Percentiles rank a stretch among this genome's conserved stretches.
phyloP scores from a whole-genome alignment of 2,329 filamentous ascomycete species.

The Ilyonectria sp. region DNA sequence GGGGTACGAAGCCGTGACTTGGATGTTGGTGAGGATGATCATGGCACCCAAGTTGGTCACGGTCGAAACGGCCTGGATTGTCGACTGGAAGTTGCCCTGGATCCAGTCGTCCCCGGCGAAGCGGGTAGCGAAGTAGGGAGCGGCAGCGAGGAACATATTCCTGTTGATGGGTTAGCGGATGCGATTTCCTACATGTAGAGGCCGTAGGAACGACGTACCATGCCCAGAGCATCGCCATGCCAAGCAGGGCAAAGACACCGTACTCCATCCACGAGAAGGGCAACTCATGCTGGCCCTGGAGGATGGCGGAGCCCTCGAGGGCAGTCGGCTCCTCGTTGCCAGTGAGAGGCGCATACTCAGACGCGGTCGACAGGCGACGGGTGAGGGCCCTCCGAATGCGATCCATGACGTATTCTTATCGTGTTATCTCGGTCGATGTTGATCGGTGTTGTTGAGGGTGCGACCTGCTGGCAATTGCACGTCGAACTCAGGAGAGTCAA shows the following conservation, averaged over 20 bases:
- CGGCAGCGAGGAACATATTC: slow-evolving; percentile 98
- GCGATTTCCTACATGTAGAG: not conserved
- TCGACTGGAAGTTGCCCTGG: slow-evolving; percentile 87
- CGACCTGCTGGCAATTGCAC: not conserved
- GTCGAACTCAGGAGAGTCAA: not conserved
- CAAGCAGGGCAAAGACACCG: slow-evolving; percentile 85
- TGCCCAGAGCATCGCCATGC: slow-evolving; percentile 96
- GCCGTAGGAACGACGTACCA: slow-evolving; percentile 73
- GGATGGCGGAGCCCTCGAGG: slow-evolving; percentile 45
- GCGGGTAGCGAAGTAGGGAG: slow-evolving; percentile 90
- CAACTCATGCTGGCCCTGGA: slow-evolving; percentile 56
- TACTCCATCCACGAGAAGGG: slow-evolving; percentile 92
- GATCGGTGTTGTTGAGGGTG: not conserved
- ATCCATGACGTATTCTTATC: slow-evolving; percentile 44
- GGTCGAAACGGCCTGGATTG: slow-evolving; percentile 89
- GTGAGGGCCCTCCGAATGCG: slow-evolving; percentile 45
- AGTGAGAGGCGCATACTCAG: slow-evolving; percentile 54
- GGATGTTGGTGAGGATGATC: slow-evolving; percentile 83
- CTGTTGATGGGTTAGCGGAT: slow-evolving; percentile 59
- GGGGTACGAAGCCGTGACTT: slow-evolving; percentile 88
- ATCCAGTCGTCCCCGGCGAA: slow-evolving; percentile 82
- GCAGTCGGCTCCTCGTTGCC: slow-evolving; percentile 47
- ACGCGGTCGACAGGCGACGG: slow-evolving; percentile 40
- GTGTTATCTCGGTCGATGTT: not conserved
- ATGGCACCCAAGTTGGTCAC: slow-evolving; percentile 85